A percentile compares a stretch with the other conserved stretches of the same genome.
phyloP scores from a whole-genome alignment of 2,329 filamentous ascomycete genomes.

The Fusarium austroafricanum region DNA sequence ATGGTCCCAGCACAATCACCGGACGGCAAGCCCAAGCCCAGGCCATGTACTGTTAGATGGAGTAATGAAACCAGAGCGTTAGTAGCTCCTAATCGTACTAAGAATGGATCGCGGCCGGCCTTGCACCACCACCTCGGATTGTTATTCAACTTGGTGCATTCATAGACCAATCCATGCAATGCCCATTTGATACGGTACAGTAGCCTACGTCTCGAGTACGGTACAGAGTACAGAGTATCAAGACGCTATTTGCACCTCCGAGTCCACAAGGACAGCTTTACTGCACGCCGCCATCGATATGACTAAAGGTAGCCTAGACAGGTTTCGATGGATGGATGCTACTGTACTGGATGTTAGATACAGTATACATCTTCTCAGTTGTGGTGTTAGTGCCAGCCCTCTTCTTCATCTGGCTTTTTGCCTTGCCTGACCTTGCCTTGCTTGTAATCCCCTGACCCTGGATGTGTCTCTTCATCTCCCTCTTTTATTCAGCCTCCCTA shows the following conservation, averaged over 20 bases:
- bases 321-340: conserved; percentile 7
- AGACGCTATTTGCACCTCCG: conserved; percentile 1
- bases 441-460: conserved; percentile 34
- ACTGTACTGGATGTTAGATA: conserved; percentile 16
- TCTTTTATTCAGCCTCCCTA: conserved; percentile 28
- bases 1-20: conserved; percentile 16
- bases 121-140: conserved; percentile 37
- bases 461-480: conserved; percentile 35
- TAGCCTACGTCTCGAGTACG: conserved; percentile 14
- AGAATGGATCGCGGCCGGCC: conserved; percentile 20
- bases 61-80: conserved; percentile 19
- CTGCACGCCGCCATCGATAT: conserved; percentile 31
- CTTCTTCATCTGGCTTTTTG: conserved; percentile 34
- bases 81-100: conserved; percentile 23
- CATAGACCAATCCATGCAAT: conserved; percentile 7
- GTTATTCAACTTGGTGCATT: conserved; percentile 24
- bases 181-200: conserved; percentile 1
- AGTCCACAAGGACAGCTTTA: conserved; percentile 25
- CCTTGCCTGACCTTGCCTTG: conserved; percentile 35
- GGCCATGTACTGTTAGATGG: background rate
- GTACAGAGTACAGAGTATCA: background rate
- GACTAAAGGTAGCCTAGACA: conserved; percentile 9
- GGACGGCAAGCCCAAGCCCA: background rate
- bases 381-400: conserved; percentile 43
- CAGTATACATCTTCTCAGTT: conserved; percentile 28